phyloP scores from a whole-genome alignment of 2,329 filamentous ascomycete species.

The Cordyceps fumosorosea region DNA sequence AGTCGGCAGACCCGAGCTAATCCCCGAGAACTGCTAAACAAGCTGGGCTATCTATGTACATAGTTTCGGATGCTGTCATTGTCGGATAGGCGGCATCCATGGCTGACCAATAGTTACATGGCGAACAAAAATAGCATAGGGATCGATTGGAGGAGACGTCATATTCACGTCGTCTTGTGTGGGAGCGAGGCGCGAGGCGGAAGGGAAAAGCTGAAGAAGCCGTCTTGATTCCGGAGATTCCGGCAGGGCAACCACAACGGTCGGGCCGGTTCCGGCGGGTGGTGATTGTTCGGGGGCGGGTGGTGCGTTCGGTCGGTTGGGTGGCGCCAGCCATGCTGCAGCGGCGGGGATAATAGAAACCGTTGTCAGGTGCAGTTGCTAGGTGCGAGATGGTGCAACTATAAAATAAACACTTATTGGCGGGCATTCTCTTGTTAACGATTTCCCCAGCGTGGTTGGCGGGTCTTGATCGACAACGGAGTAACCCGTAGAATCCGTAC shows the following conservation, averaged over 20 bases:
- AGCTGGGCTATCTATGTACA: background rate
- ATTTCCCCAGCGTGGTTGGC: background rate
- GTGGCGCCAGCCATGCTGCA: background rate
- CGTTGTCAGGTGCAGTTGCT: background rate
- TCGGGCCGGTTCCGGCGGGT: background rate
- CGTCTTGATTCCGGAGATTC: background rate
- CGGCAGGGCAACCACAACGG: background rate
- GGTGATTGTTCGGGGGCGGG: background rate
- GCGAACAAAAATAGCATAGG: background rate
- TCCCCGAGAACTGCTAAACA: background rate
- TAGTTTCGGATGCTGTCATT: background rate
- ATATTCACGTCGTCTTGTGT: background rate
- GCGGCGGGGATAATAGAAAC: background rate
- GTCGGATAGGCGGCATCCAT: background rate
- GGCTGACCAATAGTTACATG: background rate
- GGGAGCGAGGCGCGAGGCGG: background rate
- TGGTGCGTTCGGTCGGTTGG: background rate
- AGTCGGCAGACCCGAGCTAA: conserved; percentile 3
- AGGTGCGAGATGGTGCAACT: background rate
- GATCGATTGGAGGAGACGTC: background rate
- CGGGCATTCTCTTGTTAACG: background rate
- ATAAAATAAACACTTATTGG: background rate
- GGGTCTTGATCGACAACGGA: background rate
- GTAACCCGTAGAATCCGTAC: too few relatives aligned
- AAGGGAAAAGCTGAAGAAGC: background rate